Evolutionary conservation across 1,284 basidiomycete species (phyloP).

Genomic region (Cryptococcus sp.): DNA sequence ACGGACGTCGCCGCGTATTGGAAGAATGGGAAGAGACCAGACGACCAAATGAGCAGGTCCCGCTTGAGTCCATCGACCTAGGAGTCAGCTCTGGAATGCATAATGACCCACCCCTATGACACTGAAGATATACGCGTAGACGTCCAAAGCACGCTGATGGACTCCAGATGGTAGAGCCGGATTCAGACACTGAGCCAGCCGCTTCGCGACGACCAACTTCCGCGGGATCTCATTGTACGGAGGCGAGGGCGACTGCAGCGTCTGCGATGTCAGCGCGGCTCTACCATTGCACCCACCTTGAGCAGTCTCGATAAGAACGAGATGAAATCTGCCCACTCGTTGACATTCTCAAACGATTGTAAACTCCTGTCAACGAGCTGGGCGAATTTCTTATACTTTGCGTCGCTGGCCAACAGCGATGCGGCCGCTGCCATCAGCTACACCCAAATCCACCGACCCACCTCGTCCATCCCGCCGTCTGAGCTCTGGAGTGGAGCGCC

Average conservation of each 20-base stretch:
- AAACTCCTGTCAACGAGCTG: conserved; percentile 89
- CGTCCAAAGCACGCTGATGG: conserved; percentile 92
- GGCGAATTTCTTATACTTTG: conserved; percentile 95
- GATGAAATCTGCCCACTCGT: conserved; percentile 99
- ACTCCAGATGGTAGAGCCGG: conserved; percentile 95
- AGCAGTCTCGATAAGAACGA: conserved; percentile 92
- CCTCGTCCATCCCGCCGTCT: conserved; percentile 41
- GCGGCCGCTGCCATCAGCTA: conserved; percentile 33
- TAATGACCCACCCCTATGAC: conserved; percentile 74
- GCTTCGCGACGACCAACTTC: conserved; percentile 91
- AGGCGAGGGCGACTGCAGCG: conserved; percentile 81
- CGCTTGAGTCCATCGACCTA: conserved; percentile 83
- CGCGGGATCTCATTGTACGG: conserved; percentile 92
- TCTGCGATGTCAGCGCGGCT: conserved; percentile 56
- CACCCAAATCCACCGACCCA: conserved; percentile 15
- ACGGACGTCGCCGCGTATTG: conserved; percentile 96
- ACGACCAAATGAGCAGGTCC: conserved; percentile 92
- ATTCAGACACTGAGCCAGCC: conserved; percentile 93
- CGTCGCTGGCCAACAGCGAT: conserved; percentile 60
- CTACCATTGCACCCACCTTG: conserved; percentile 63
- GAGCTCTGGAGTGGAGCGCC: conserved; percentile 46
- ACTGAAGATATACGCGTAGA: conserved; percentile 87
- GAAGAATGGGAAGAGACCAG: conserved; percentile 96
- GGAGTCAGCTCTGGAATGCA: not conserved
- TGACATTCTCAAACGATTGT: conserved; percentile 90